Conservation (phyloP, 257 asterid genomes). For the Rhazya stricta region DNA sequence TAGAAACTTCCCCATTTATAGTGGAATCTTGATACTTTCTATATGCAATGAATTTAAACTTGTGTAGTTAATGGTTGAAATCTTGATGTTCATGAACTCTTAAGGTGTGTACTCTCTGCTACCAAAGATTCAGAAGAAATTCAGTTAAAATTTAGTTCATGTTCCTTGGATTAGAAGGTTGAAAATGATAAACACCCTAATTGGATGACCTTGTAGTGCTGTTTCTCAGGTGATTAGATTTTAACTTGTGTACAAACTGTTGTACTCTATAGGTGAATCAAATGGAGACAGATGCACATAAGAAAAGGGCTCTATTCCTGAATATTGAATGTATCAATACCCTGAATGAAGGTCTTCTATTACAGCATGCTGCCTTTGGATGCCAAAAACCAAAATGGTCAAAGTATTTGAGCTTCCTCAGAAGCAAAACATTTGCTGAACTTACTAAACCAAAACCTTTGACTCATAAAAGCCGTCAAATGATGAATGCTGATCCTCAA, state of each 20-base stretch:
- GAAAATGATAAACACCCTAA: background rate
- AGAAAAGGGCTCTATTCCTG: constrained; percentile 63
- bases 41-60: background rate
- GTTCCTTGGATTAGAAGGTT: background rate
- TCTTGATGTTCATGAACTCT: background rate
- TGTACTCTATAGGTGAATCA: constrained; percentile 50
- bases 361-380: constrained; percentile 68
- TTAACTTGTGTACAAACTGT: constrained; percentile 2
- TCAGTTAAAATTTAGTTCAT: background rate
- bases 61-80: background rate
- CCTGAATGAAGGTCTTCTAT: constrained; percentile 71
- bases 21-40: background rate
- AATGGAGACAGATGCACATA: constrained; percentile 56
- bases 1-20: background rate
- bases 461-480: constrained; percentile 56
- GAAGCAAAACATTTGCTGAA: constrained; percentile 71
- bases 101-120: background rate
- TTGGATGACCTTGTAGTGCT: background rate
- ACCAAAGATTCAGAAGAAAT: background rate
- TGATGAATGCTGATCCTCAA: constrained; percentile 46
- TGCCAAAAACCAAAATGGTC: constrained; percentile 92
- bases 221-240: background rate
- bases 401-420: constrained; percentile 77
- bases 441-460: constrained; percentile 58
- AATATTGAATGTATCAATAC: constrained; percentile 73